Base-by-base conservation (phyloP, 108 stramenopile genomes). In the Schizochytrium sp. region DNA sequence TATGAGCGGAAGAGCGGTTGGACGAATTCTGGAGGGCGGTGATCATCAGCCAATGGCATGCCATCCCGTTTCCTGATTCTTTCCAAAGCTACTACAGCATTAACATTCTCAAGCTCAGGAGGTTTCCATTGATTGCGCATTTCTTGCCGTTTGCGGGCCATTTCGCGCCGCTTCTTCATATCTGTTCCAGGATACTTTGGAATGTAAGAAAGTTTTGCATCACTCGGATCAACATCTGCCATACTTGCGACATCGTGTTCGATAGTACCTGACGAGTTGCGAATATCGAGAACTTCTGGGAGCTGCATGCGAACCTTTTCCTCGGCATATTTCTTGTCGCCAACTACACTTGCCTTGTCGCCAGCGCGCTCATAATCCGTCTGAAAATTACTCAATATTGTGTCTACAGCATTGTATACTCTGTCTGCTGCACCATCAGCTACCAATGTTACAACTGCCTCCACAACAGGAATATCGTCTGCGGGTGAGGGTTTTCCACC, bases 131-230 rank as follows among this genome's bases (percentile, higher is more conserved):
- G 50, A 17, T 17, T 83, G 47, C 76, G 76, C 45, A 53, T n/a
- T 28, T 83, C 76, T 1, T 4, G 45, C 0, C 47, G 76, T 13
- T 40, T 47, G 10, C 53, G 47, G 38, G 76, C 76, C 12, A 83
- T 10, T 53, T 83, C 76, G 38, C 76, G 47, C 19, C 76, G 47
- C 53, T 55, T 49, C 8, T 17, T 40, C 76, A 83, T 83, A 40
- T 83, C 76, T n/a, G 76, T 83, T 10, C 76, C 76, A 46, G 76
- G 76, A 28, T 83, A 83, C 53, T 83, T 83, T 17, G 76, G 76
- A 5, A 55, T 53, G 28, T 83, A 83, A 47, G 76, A 83, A 38
- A 83, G 76, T n/a, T 69, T 69, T 44, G 64, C 64, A 15, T 69
- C 64, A 44, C 64, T 69, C 12, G 64, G 64, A 15, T 69, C 64